These are phyloP conservation scores for Globisporangium nunn DNA, from an alignment of 352 stramenopile species.

Conservation along the genomic window DNA sequence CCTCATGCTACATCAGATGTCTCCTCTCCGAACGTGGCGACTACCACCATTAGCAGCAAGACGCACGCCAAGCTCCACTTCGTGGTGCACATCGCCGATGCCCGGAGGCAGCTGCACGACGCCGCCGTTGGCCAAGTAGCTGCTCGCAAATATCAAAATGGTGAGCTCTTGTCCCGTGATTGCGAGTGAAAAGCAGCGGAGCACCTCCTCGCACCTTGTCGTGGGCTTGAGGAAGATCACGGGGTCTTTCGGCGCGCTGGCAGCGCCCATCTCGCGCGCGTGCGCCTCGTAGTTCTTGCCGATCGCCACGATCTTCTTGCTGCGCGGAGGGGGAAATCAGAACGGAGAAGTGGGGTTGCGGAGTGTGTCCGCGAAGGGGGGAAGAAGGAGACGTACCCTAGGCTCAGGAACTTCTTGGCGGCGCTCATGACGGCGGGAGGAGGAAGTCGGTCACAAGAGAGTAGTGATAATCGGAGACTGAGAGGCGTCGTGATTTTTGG, in stretches of 20 bases:
- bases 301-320: conserved; percentile 81
- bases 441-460: no score
- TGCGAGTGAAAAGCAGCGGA: no score
- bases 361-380: no score
- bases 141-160: conserved; percentile 10
- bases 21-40: no score
- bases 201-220: conserved; percentile 21
- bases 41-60: neutral
- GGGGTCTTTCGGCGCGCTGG: conserved; percentile 54
- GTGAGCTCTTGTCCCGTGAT: neutral
- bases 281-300: conserved; percentile 85
- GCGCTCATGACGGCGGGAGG: no score
- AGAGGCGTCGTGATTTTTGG: no score
- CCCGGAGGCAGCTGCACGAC: conserved; percentile 56
- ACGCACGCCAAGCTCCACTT: conserved; percentile 75
- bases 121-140: conserved; percentile 53
- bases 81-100: conserved; percentile 75
- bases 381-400: no score
- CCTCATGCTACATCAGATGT: neutral
- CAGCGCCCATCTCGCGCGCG: conserved; percentile 67
- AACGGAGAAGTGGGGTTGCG: no score
- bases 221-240: conserved; percentile 83
- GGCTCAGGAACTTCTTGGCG: no score
- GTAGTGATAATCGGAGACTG: no score
- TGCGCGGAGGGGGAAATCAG: conserved; percentile 7